Evolutionary conservation across 2,329 filamentous ascomycete genomes (phyloP).

Genomic region (Dactylellina sp.): DNA sequence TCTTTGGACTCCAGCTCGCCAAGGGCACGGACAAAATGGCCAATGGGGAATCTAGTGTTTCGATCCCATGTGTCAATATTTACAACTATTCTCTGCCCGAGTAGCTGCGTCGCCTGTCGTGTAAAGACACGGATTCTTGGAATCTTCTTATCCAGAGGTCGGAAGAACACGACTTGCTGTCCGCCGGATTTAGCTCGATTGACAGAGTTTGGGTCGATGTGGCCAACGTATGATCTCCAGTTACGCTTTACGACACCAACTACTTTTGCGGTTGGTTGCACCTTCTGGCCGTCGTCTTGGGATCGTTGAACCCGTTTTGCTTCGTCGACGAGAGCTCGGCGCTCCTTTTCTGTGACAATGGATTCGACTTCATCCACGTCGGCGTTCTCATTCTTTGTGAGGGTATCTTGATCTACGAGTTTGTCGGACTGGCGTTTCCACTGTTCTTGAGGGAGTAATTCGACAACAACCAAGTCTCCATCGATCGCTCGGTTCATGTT

Average conservation of each 20-base stretch:
- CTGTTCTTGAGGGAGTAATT: constrained; percentile 91
- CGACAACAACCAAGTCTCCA: constrained; percentile 91
- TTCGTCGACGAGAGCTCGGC: constrained; percentile 87
- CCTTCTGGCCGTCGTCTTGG: constrained; percentile 75
- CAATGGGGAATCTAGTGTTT: constrained; percentile 89
- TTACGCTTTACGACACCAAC: constrained; percentile 94
- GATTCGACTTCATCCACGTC: constrained; percentile 81
- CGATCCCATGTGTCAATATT: constrained; percentile 96
- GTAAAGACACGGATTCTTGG: constrained; percentile 95
- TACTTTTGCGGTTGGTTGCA: constrained; percentile 90
- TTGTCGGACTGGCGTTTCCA: constrained; percentile 97
- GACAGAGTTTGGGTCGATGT: constrained; percentile 88
- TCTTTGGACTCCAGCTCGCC: constrained; percentile 95
- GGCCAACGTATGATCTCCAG: constrained; percentile 87
- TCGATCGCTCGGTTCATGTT: constrained; percentile 96
- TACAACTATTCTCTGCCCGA: constrained; percentile 91
- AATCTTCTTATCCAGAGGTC: constrained; percentile 98
- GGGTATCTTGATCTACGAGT: constrained; percentile 90
- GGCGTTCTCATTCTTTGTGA: constrained; percentile 93
- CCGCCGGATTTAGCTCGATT: constrained; percentile 73
- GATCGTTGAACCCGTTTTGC: constrained; percentile 86
- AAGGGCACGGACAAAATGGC: constrained; percentile 91
- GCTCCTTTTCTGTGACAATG: constrained; percentile 88
- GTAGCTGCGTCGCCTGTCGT: constrained; percentile 84
- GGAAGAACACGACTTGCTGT: constrained; percentile 91